phyloP scores from a whole-genome alignment of 352 stramenopile genomes.

The Globisporangium nagaii region DNA sequence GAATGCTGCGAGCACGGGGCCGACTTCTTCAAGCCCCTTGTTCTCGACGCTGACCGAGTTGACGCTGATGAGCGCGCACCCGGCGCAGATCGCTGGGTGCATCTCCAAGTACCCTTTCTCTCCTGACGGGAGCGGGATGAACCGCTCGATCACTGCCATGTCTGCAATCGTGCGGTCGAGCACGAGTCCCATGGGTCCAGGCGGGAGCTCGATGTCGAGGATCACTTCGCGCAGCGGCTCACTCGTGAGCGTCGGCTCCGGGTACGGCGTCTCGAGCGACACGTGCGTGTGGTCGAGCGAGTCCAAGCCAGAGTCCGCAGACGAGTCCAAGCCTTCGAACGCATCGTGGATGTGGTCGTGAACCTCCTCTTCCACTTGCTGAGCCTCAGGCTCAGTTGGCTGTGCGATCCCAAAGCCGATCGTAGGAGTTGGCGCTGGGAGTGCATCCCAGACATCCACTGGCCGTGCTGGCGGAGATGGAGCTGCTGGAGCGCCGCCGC shows the following conservation, averaged over 20 bases:
- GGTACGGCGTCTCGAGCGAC: conserved; percentile 23
- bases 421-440: conserved; percentile 39
- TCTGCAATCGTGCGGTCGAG: conserved; percentile 71
- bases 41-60: conserved; percentile 76
- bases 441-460: conserved; percentile 51
- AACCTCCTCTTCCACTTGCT: conserved; percentile 18
- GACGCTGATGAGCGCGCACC: conserved; percentile 71
- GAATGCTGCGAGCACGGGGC: conserved; percentile 58
- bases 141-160: conserved; percentile 78
- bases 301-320: conserved; percentile 34
- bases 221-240: conserved; percentile 71
- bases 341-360: conserved; percentile 76
- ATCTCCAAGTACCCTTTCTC: conserved; percentile 72
- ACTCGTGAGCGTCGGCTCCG: conserved; percentile 22
- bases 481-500: conserved; percentile 5
- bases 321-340: conserved; percentile 60
- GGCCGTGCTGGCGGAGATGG: conserved; percentile 15
- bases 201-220: conserved; percentile 72
- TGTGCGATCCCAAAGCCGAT: background rate
- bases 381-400: background rate
- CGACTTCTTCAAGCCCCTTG: conserved; percentile 62
- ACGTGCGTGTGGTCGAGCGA: conserved; percentile 22
- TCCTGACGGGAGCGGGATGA: conserved; percentile 62
- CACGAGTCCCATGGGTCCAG: conserved; percentile 79
- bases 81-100: conserved; percentile 73